A percentile compares a stretch with the other conserved stretches of the same genome.
Evolutionary conservation across 805 yeast species (phyloP).

Genomic region (Wickerhamiella siamensis): DNA sequence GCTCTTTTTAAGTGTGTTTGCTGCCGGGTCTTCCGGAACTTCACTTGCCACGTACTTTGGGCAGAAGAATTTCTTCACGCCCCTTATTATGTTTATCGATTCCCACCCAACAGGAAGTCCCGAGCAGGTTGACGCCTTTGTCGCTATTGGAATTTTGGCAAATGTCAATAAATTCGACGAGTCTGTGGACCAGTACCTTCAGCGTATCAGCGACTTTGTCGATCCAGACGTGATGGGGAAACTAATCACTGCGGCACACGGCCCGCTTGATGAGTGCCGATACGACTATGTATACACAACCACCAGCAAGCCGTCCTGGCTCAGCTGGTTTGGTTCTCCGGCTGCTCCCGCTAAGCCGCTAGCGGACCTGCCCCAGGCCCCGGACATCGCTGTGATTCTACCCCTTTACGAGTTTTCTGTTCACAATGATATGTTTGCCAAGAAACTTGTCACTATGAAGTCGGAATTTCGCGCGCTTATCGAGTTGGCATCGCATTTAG

Average conservation of each 20-base stretch:
- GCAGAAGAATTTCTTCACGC: constrained; percentile 26
- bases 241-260: constrained; percentile 20
- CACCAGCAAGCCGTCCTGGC: constrained; percentile 6
- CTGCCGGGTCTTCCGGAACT: constrained; percentile 24
- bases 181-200: constrained; percentile 23
- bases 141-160: constrained; percentile 26
- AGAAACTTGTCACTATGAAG: constrained; percentile 18
- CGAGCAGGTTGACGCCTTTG: constrained; percentile 21
- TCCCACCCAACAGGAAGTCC: constrained; percentile 17
- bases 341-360: constrained; percentile 1
- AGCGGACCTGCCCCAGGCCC: neutral
- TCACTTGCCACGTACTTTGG: constrained; percentile 23
- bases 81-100: constrained; percentile 23
- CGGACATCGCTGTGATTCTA: constrained; percentile 14
- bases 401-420: constrained; percentile 25
- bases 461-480: constrained; percentile 21
- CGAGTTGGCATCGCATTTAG: constrained; percentile 20
- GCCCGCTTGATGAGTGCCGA: constrained; percentile 11
- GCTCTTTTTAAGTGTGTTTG: constrained; percentile 18
- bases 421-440: constrained; percentile 25
- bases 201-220: constrained; percentile 27
- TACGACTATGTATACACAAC: neutral
- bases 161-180: constrained; percentile 26
- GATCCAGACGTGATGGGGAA: constrained; percentile 25
- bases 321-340: constrained; percentile 2